Percentiles rank a stretch among this genome's conserved stretches.
phyloP scores from a whole-genome alignment of 2,329 filamentous ascomycete species.

The Ophiosphaerella korrae region DNA sequence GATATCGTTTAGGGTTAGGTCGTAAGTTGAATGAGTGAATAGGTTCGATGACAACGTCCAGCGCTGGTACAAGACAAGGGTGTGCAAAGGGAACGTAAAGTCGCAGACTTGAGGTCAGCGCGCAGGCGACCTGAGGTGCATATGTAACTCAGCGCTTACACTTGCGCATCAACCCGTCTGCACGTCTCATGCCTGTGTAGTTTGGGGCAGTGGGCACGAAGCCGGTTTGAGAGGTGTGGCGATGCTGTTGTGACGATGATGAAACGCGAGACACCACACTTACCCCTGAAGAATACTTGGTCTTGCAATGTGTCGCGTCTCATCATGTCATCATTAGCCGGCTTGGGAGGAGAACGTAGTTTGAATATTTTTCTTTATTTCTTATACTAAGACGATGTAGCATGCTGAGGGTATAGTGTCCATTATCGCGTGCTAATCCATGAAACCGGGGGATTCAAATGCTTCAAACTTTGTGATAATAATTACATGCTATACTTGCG shows the following conservation, averaged over 20 bases:
- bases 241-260: conserved; percentile 34
- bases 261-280: conserved; percentile 24
- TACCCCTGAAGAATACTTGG: background rate
- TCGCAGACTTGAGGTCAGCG: conserved; percentile 3
- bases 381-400: conserved; percentile 12
- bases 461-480: background rate
- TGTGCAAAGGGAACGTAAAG: background rate
- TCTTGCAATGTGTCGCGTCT: no score
- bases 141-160: conserved; percentile 5
- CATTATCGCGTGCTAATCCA: conserved; percentile 3
- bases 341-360: background rate
- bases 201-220: conserved; percentile 17
- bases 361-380: conserved; percentile 4
- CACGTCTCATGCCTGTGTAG: conserved; percentile 19
- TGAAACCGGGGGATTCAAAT: conserved; percentile 9
- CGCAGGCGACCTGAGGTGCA: background rate
- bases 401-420: background rate
- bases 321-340: conserved; percentile 2
- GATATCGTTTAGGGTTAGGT: background rate
- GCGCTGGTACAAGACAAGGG: background rate
- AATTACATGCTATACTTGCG: conserved; percentile 10
- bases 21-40: background rate
- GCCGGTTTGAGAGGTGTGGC: conserved; percentile 22
- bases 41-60: conserved; percentile 1
- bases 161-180: conserved; percentile 14